phyloP scores from a whole-genome alignment of 352 stramenopile genomes.

The Elongisporangium undulatum region DNA sequence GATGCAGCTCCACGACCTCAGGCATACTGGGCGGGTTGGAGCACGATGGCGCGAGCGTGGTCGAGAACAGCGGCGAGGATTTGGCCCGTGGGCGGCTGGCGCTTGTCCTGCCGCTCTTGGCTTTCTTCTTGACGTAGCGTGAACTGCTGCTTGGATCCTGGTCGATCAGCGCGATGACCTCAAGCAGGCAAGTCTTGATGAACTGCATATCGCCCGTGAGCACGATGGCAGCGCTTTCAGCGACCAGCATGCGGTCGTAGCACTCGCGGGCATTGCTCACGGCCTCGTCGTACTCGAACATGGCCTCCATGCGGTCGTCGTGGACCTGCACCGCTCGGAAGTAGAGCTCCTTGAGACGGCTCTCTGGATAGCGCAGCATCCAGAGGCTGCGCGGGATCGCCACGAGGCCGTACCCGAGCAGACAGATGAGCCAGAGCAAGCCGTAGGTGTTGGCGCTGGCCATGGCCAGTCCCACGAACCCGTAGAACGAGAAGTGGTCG shows the following conservation, averaged over 20 bases:
- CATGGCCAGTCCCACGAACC: constrained; percentile 51
- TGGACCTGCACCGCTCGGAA: constrained; percentile 60
- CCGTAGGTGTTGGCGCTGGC: constrained; percentile 65
- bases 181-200: constrained; percentile 38
- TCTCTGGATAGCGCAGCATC: constrained; percentile 29
- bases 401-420: constrained; percentile 62
- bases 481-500: constrained; percentile 44
- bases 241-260: constrained; percentile 44
- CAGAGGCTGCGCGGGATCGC: constrained; percentile 54
- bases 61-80: neutral
- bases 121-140: constrained; percentile 1
- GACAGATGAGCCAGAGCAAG: constrained; percentile 47
- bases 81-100: neutral
- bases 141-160: constrained; percentile 7
- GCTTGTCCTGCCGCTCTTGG: constrained; percentile 6
- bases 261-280: constrained; percentile 23
- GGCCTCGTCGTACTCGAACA: constrained; percentile 59
- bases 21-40: constrained; percentile 25
- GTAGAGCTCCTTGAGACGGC: constrained; percentile 33
- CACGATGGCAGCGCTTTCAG: constrained; percentile 55
- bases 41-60: constrained; percentile 1
- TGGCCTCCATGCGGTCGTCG: constrained; percentile 56
- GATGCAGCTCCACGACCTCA: constrained; percentile 49
- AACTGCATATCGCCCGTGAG: constrained; percentile 66
- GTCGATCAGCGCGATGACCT: constrained; percentile 29